These are phyloP conservation scores for Arthrobotrys megalospora DNA, from an alignment of 2,329 filamentous ascomycete genomes.

Conservation along the genomic window DNA sequence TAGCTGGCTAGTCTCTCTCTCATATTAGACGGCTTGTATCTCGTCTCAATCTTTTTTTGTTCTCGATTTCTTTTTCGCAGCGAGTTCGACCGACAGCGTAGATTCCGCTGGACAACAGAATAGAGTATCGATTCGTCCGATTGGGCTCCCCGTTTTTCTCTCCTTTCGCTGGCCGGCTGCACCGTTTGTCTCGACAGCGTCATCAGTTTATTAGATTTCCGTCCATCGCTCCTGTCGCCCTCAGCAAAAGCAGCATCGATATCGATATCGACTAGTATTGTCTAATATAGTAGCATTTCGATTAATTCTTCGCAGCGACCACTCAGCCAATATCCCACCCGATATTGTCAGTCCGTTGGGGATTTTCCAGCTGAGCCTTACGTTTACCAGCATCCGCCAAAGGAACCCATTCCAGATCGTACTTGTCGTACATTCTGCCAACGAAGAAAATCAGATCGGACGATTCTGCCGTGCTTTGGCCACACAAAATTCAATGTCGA, in stretches of 20 bases:
- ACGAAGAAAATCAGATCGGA: slow-evolving; percentile 10
- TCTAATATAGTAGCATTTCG: slow-evolving; percentile 11
- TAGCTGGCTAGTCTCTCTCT: background rate
- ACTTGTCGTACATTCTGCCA: slow-evolving; percentile 29
- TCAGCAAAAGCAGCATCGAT: background rate
- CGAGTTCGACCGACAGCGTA: slow-evolving; percentile 10
- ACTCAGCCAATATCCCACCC: background rate
- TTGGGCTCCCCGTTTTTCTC: slow-evolving; percentile 24
- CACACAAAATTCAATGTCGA: slow-evolving; percentile 33
- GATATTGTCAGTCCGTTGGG: background rate
- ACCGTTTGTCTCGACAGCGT: slow-evolving; percentile 41
- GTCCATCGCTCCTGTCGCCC: slow-evolving; percentile 31
- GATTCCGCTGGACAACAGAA: slow-evolving; percentile 11
- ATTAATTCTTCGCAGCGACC: background rate
- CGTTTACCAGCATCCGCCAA: slow-evolving; percentile 33
- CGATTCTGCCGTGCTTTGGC: slow-evolving; percentile 11
- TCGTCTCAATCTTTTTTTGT: slow-evolving; percentile 7
- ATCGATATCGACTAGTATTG: slow-evolving; percentile 18
- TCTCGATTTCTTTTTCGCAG: slow-evolving; percentile 1
- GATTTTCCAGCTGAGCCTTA: slow-evolving; percentile 7
- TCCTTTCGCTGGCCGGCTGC: slow-evolving; percentile 38
- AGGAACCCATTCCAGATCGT: slow-evolving; percentile 52
- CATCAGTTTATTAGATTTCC: slow-evolving; percentile 17
- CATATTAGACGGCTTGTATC: slow-evolving; percentile 19
- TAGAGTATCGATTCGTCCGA: background rate